Conservation (phyloP, 805 yeast species). For the Candida incommunis region DNA sequence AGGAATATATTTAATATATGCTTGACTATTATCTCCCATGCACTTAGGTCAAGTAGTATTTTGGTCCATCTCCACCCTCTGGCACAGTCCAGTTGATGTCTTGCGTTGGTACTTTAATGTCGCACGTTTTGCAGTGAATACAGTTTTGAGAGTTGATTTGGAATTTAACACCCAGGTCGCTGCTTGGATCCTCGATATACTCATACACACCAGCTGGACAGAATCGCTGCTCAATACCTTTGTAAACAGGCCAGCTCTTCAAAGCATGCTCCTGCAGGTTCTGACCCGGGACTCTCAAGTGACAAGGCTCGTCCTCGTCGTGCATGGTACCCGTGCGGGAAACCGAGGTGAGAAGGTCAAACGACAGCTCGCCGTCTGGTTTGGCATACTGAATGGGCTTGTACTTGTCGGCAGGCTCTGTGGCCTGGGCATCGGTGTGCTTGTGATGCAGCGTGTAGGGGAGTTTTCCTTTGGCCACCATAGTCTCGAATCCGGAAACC, state of each 20-base stretch:
- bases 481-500: constrained; percentile 72
- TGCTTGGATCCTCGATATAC: constrained; percentile 55
- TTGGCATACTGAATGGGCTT: constrained; percentile 79
- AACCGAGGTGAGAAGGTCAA: constrained; percentile 88
- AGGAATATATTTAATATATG: not conserved
- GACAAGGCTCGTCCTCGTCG: constrained; percentile 87
- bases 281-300: constrained; percentile 40
- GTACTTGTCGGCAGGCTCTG: constrained; percentile 51
- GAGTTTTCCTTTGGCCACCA: constrained; percentile 61
- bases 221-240: constrained; percentile 83
- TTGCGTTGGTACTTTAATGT: constrained; percentile 89
- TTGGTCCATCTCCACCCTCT: constrained; percentile 98
- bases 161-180: constrained; percentile 55
- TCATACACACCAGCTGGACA: constrained; percentile 99
- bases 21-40: constrained; percentile 17
- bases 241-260: constrained; percentile 53
- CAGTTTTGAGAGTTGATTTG: constrained; percentile 95
- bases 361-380: constrained; percentile 87
- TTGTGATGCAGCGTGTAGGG: constrained; percentile 78
- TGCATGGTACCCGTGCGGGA: constrained; percentile 94
- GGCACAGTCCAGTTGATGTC: constrained; percentile 96
- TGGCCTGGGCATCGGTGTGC: constrained; percentile 56
- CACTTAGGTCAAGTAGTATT: constrained; percentile 63
- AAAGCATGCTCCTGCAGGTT: constrained; percentile 46
- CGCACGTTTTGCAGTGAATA: constrained; percentile 97